A percentile compares a stretch with the other conserved stretches of the same genome.
phyloP scores from a whole-genome alignment of 371 early-diverging fungal species.

The Coemansia sp. region DNA sequence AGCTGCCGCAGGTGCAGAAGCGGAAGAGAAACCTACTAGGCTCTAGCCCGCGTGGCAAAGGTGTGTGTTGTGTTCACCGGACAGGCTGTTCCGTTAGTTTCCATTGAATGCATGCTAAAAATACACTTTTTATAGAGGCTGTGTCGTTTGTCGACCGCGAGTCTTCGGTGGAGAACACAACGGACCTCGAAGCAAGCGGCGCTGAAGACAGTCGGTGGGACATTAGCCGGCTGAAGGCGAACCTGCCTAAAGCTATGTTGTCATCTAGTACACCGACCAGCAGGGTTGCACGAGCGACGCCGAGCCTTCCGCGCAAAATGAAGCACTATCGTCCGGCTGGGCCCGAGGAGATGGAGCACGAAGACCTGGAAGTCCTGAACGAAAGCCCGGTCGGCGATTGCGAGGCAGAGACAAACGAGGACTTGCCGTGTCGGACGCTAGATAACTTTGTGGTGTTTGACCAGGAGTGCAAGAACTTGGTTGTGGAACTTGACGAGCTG shows the following conservation, averaged over 20 bases:
- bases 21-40: neutral
- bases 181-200: conserved; percentile 5
- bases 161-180: neutral
- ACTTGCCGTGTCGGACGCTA: conserved; percentile 51
- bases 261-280: neutral
- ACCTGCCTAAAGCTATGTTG: neutral
- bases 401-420: conserved; percentile 22
- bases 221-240: conserved; percentile 6
- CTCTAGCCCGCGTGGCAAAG: neutral
- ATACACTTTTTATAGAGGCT: neutral
- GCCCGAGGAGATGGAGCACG: conserved; percentile 49
- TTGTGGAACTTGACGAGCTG: conserved; percentile 48
- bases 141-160: neutral
- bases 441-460: conserved; percentile 55
- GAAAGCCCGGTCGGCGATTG: conserved; percentile 48
- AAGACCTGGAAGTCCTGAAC: conserved; percentile 52
- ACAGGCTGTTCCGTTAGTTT: neutral
- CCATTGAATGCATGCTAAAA: neutral
- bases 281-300: neutral
- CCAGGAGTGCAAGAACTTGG: conserved; percentile 33
- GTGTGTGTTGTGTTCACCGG: neutral
- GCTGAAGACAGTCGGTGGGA: conserved; percentile 12
- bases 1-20: neutral
- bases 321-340: conserved; percentile 12
- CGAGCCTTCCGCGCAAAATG: conserved; percentile 6